phyloP scores from a whole-genome alignment of 768 basidiomycete genomes.

The Pleurotus eryngii region DNA sequence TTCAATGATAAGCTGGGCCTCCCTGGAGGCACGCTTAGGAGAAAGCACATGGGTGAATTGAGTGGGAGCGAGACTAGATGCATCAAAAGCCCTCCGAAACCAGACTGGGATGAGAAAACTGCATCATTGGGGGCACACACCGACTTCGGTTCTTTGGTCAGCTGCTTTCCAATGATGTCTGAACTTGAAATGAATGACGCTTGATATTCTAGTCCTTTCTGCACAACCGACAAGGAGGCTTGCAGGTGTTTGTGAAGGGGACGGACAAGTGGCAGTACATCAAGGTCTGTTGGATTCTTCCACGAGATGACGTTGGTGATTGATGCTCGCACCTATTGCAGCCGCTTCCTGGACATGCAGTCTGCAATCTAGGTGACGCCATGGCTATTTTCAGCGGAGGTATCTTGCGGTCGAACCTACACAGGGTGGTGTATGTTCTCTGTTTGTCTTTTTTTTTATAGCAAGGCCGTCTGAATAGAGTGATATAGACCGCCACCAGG shows the following conservation, averaged over 20 bases:
- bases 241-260: slow-evolving; percentile 66
- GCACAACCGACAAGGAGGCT: slow-evolving; percentile 66
- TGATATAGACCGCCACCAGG: slow-evolving; percentile 54
- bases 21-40: slow-evolving; percentile 41
- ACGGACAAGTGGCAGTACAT: slow-evolving; percentile 65
- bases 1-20: slow-evolving; percentile 57
- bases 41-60: slow-evolving; percentile 40
- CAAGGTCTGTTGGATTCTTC: slow-evolving; percentile 38
- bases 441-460: background rate
- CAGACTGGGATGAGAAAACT: slow-evolving; percentile 33
- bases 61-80: slow-evolving; percentile 59
- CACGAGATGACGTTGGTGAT: background rate
- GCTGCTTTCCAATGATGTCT: slow-evolving; percentile 22
- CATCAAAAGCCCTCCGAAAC: slow-evolving; percentile 45
- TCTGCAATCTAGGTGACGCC: slow-evolving; percentile 64
- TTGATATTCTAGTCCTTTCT: slow-evolving; percentile 52
- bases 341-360: slow-evolving; percentile 54
- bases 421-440: slow-evolving; percentile 52
- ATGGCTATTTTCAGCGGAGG: slow-evolving; percentile 61
- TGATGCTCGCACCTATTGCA: slow-evolving; percentile 31
- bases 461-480: no score
- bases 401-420: slow-evolving; percentile 60
- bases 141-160: slow-evolving; percentile 68
- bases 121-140: slow-evolving; percentile 57
- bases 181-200: slow-evolving; percentile 32